These are phyloP conservation scores for Hypomontagnella monticulosa DNA, from an alignment of 495 filamentous ascomycete species.

Conservation along the genomic window DNA sequence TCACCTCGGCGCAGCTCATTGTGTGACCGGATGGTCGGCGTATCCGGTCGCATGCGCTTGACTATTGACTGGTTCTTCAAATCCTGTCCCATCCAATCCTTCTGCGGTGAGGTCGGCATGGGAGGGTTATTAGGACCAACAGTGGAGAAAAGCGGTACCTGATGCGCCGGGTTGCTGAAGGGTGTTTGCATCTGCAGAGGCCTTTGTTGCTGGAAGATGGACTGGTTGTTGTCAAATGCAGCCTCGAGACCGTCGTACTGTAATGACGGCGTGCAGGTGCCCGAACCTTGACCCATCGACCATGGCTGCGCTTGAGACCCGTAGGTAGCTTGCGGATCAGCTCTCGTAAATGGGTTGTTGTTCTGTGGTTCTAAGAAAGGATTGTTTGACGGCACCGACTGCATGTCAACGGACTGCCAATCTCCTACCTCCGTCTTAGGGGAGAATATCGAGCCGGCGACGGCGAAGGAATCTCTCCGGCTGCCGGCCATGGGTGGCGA, in stretches of 20 bases:
- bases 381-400: constrained; percentile 64
- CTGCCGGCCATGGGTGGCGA: constrained; percentile 70
- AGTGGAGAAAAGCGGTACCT: constrained; percentile 62
- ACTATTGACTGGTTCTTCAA: constrained; percentile 70
- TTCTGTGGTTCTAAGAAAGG: constrained; percentile 68
- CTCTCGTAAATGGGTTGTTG: constrained; percentile 56
- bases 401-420: constrained; percentile 72
- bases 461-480: constrained; percentile 77
- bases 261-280: constrained; percentile 55
- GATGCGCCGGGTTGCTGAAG: constrained; percentile 60
- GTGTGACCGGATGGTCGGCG: constrained; percentile 79
- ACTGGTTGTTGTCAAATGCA: constrained; percentile 66
- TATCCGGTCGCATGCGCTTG: constrained; percentile 75
- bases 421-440: constrained; percentile 70
- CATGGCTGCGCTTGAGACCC: constrained; percentile 63
- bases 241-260: constrained; percentile 72
- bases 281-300: constrained; percentile 69
- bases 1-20: constrained; percentile 84
- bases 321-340: constrained; percentile 48
- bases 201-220: constrained; percentile 59
- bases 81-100: constrained; percentile 63
- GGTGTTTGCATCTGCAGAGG: constrained; percentile 61
- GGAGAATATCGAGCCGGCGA: constrained; percentile 72
- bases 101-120: constrained; percentile 63
- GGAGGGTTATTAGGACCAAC: constrained; percentile 54